Conservation (phyloP, 768 basidiomycete genomes). For the Kwoniella dejecticola region DNA sequence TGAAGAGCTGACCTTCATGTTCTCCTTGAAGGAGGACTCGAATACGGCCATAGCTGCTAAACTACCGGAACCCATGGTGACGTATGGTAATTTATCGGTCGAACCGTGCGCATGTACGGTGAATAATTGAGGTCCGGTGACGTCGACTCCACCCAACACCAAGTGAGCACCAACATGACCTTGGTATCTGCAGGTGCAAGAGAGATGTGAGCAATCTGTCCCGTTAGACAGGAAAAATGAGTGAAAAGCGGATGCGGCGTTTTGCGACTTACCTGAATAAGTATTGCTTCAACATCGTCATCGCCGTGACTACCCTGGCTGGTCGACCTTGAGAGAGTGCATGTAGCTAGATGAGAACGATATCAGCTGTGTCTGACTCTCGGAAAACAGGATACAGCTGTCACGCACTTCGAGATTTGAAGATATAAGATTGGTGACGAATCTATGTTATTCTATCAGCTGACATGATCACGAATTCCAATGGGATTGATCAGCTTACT, state of each 20-base stretch:
- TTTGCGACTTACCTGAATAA: slow-evolving; percentile 70
- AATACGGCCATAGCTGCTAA: slow-evolving; percentile 99
- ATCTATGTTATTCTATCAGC: slow-evolving; percentile 29
- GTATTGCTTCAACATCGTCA: slow-evolving; percentile 98
- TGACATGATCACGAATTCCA: too few relatives aligned
- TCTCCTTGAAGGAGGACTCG: slow-evolving; percentile 77
- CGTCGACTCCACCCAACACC: slow-evolving; percentile 94
- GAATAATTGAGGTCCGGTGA: slow-evolving; percentile 90
- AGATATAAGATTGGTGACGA: slow-evolving; percentile 81
- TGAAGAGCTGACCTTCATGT: slow-evolving; percentile 68
- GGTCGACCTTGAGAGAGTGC: slow-evolving; percentile 84
- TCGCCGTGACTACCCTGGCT: slow-evolving; percentile 92
- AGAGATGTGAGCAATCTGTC: neutral
- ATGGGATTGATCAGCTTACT: slow-evolving; percentile 44
- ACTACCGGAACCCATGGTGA: slow-evolving; percentile 97
- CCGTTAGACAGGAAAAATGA: too few relatives aligned
- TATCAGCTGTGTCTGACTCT: too few relatives aligned
- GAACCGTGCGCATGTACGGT: slow-evolving; percentile 96
- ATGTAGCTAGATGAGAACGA: slow-evolving; percentile 62
- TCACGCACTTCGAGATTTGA: slow-evolving; percentile 75
- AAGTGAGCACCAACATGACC: slow-evolving; percentile 93
- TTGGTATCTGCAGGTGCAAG: slow-evolving; percentile 69
- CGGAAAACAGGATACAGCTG: too few relatives aligned
- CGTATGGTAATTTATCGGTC: slow-evolving; percentile 96
- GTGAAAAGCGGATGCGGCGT: too few relatives aligned